phyloP scores from a whole-genome alignment of 768 basidiomycete species.

The Hydnomerulius pinastri region DNA sequence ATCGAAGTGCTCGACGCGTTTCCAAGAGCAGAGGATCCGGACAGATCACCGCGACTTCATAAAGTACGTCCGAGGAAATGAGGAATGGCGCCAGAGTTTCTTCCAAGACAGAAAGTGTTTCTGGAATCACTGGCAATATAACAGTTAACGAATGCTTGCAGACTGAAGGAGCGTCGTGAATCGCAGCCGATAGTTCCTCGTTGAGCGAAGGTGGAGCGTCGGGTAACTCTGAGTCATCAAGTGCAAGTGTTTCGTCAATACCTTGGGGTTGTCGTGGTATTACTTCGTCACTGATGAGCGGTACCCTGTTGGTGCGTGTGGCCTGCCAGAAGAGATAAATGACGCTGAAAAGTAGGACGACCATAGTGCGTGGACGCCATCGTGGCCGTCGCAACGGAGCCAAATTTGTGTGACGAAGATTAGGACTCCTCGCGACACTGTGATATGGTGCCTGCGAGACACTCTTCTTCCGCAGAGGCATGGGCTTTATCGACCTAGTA shows the following conservation, averaged over 20 bases:
- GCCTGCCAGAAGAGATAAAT: constrained; percentile 15
- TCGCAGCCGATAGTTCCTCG: neutral
- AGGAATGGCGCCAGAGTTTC: constrained; percentile 42
- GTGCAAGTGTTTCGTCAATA: neutral
- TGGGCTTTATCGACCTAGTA: too few relatives aligned
- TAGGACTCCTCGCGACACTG: too few relatives aligned
- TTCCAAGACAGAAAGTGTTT: constrained; percentile 36
- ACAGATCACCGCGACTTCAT: constrained; percentile 51
- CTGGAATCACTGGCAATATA: constrained; percentile 47
- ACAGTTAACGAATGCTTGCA: constrained; percentile 43
- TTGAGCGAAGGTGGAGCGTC: neutral
- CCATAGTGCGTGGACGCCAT: too few relatives aligned
- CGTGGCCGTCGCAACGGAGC: too few relatives aligned
- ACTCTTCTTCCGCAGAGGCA: too few relatives aligned
- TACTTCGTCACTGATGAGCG: neutral
- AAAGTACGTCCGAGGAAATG: constrained; percentile 33
- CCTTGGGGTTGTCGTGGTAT: neutral
- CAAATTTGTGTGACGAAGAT: too few relatives aligned
- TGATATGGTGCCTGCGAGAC: too few relatives aligned
- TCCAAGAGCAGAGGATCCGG: constrained; percentile 38
- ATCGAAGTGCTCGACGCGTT: constrained; percentile 38
- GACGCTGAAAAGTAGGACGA: neutral
- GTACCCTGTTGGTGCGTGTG: neutral
- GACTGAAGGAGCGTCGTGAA: constrained; percentile 11
- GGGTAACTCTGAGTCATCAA: neutral